Base-by-base conservation (phyloP, 306 rosid genomes). In the Adenanthera pavonina region DNA sequence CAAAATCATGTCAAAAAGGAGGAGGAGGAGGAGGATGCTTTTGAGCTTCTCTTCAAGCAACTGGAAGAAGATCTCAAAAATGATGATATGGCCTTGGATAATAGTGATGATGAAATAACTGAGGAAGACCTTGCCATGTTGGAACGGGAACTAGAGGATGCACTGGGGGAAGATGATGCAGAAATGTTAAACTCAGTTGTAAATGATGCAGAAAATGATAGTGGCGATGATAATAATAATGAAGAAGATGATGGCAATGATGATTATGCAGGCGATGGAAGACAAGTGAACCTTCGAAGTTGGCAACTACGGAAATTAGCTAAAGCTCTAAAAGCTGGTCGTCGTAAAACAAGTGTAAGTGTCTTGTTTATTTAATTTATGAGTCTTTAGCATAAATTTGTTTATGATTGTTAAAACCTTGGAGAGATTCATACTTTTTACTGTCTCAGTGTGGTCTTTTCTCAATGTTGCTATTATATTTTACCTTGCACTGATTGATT, bases 251-350 rank as follows among this genome's bases (percentile, higher is more conserved):
- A 54, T 0, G 73, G 62, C 5, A 82, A 44, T 13, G 82, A 36
- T 33, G 68, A 72, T 15, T 71, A 5, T 0, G 85, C 54, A 19
- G 85, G 77, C 38, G 90, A 77, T 20, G 92, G 87, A 69, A 66
- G 47, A 61, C 74, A 79, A 0, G 76, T 80, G 78, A 86, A 88
- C 78, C 95, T 95, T 64, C 88, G 84, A 89, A 91, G 84, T 77
- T 93, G 99, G 97, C 99, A 95, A 78, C 74, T 90, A 36, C 84
- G 91, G 86, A 87, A 89, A 85, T 81, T 95, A 86, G 99, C 99
- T 17, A 76, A 73, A 43, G 99, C 92, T 72, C 85, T 95, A 25
- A 95, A 88, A 89, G 69, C 65, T 49, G 99, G 99, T 61, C 93
- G 97, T 61, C 95, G 98, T 2, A 93, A 93, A 92, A 87, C 90